Percentiles rank a stretch among this genome's conserved stretches.
phyloP scores from a whole-genome alignment of 2,329 filamentous ascomycete species.

The Juglanconis sp. region DNA sequence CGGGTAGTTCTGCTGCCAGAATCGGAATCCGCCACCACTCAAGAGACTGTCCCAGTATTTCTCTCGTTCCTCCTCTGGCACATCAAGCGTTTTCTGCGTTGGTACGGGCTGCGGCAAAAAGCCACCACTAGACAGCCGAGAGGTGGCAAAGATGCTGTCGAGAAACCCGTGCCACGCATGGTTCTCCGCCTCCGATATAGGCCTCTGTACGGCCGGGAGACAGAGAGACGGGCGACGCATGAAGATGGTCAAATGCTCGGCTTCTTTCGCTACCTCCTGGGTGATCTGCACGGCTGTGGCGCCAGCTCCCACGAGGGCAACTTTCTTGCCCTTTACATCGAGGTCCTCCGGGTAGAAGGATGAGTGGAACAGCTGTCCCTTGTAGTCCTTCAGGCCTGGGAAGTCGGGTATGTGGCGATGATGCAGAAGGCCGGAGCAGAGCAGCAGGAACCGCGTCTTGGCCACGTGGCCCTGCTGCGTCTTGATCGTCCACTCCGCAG shows the following conservation, averaged over 20 bases:
- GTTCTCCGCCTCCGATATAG: conserved; percentile 43
- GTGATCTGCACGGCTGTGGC: conserved; percentile 21
- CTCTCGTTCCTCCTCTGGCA: conserved; percentile 38
- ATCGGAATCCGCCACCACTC: conserved; percentile 43
- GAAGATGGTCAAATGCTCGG: conserved; percentile 41
- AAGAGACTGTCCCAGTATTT: conserved; percentile 42
- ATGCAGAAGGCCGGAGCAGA: conserved; percentile 43
- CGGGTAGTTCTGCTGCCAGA: conserved; percentile 43
- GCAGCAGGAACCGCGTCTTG: conserved; percentile 41
- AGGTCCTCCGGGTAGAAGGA: conserved; percentile 15
- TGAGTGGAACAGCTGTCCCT: conserved; percentile 19
- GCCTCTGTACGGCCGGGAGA: conserved; percentile 53
- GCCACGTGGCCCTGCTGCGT: conserved; percentile 37
- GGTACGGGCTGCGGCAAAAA: conserved; percentile 45
- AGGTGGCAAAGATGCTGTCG: conserved; percentile 38
- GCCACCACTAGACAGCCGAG: conserved; percentile 43
- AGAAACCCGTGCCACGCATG: conserved; percentile 35
- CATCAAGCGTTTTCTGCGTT: conserved; percentile 38
- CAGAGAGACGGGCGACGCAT: conserved; percentile 57
- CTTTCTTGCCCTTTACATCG: conserved; percentile 17
- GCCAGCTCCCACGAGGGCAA: conserved; percentile 22
- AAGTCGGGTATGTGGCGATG: conserved; percentile 39
- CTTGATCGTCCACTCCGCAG: conserved; percentile 40
- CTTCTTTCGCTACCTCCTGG: conserved; percentile 31
- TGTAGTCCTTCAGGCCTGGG: conserved; percentile 20